These are phyloP conservation scores for barrel medic (Medicago truncatula) DNA, from an alignment of 306 rosid genomes.

Conservation along the genomic window DNA sequence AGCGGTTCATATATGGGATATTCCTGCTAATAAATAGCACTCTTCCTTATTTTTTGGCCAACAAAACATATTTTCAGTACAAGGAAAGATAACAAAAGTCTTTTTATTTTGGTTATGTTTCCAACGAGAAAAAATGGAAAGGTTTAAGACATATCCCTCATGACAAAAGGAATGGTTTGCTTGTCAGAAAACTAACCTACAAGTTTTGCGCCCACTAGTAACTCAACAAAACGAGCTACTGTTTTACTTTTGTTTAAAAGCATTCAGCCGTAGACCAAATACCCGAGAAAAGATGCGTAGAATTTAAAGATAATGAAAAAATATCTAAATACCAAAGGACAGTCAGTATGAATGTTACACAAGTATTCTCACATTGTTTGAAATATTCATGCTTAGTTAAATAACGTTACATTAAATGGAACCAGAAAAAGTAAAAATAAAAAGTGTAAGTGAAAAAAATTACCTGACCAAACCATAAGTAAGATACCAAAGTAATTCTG, in stretches of 20 bases:
- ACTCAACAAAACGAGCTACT: slow-evolving; percentile 33
- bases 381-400: slow-evolving; percentile 25
- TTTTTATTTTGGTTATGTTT: slow-evolving; percentile 13
- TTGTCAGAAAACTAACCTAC: not conserved
- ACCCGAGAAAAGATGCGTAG: slow-evolving; percentile 23
- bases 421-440: slow-evolving; percentile 5
- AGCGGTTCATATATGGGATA: slow-evolving; percentile 25
- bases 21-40: slow-evolving; percentile 10
- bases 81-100: slow-evolving; percentile 29
- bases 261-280: slow-evolving; percentile 33
- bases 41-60: slow-evolving; percentile 9
- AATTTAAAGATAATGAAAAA: slow-evolving; percentile 24
- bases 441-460: slow-evolving; percentile 17
- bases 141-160: slow-evolving; percentile 9
- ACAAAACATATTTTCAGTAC: slow-evolving; percentile 6
- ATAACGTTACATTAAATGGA: slow-evolving; percentile 27
- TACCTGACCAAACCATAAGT: slow-evolving; percentile 80
- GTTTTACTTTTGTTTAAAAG: slow-evolving; percentile 31
- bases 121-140: not conserved
- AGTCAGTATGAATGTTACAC: not conserved
- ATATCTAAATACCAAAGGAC: slow-evolving; percentile 4
- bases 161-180: not conserved
- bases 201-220: slow-evolving; percentile 21
- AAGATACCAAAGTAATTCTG: slow-evolving; percentile 82
- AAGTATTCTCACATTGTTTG: slow-evolving; percentile 17